Percentiles rank a stretch among this genome's conserved stretches.
These are phyloP conservation scores for Lolium multiflorum DNA, from an alignment of 176 grass and related monocot genomes.

Conservation along the genomic window DNA sequence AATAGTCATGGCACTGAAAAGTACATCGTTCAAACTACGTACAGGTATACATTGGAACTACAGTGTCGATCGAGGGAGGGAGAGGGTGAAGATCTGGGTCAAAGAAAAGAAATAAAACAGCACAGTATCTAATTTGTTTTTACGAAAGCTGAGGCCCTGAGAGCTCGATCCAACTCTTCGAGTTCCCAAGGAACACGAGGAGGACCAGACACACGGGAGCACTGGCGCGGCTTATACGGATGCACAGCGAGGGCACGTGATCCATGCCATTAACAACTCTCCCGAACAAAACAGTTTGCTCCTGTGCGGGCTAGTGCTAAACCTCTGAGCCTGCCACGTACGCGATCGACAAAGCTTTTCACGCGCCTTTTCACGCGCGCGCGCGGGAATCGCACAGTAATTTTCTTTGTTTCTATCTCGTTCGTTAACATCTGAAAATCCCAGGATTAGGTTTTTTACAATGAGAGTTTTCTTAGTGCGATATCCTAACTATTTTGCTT, in stretches of 20 bases:
- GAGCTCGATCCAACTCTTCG: conserved; percentile 11
- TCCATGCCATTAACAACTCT: conserved; percentile 1
- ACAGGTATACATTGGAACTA: background rate
- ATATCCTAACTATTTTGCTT: no score
- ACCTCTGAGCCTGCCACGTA: conserved; percentile 15
- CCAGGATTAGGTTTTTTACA: background rate
- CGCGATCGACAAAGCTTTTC: background rate
- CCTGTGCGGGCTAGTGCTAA: conserved; percentile 29
- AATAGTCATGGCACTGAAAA: background rate
- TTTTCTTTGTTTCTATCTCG: background rate
- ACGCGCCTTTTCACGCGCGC: conserved; percentile 1
- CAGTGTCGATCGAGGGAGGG: background rate
- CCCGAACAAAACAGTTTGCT: conserved; percentile 32
- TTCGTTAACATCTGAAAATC: background rate
- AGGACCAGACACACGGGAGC: conserved; percentile 7
- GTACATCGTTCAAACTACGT: background rate
- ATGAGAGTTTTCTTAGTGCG: no score
- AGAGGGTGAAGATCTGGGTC: background rate
- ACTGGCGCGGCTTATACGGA: background rate
- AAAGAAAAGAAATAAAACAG: background rate
- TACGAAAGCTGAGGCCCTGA: background rate
- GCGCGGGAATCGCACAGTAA: background rate
- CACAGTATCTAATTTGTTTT: background rate
- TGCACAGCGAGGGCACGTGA: conserved; percentile 37
- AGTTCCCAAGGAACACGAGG: conserved; percentile 7